Base-by-base conservation (phyloP, 352 stramenopile genomes). In the Globisporangium middletonii region DNA sequence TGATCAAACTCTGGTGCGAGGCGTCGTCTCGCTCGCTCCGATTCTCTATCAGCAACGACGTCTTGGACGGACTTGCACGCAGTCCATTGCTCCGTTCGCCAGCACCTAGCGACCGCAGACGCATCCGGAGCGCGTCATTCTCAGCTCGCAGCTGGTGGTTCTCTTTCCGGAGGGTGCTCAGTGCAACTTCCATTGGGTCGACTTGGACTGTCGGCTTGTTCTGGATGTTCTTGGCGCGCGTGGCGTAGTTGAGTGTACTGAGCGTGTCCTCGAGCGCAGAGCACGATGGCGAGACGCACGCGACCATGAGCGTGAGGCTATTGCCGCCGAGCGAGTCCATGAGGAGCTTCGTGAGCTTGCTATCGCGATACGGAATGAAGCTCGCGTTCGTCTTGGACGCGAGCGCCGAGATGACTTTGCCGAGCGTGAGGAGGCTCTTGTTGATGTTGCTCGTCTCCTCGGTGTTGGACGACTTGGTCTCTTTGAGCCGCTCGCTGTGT, bases 391-490 rank as follows among this genome's bases (percentile, higher is more conserved):
- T 60, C 43, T 82, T 79, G 35, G 73, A 72, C 18, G 69, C 75
- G 45, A 95, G 67, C 5, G 81, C 82, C 5, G 83, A 89, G 41
- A 95, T 94, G 18, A 95, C 86, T 53, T 94, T 94, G 45, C 86
- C 82, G 0, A 95, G 67, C 18, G 83, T 91, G 12, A 92, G 64
- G 26, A 95, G 63, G 30, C 76, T 90, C 55, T 84, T 84, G 64
- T 95, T 95, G 69, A 95, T 94, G 55, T 81, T 91, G 56, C 74
- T 86, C 11, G 78, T 89, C 67, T 93, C 83, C 57, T 93, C 78
- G 0, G 75, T 62, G 55, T 89, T 89, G 3, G 67, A 71, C 26
- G 77, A 88, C 30, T 81, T 81, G 42, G 83, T 91, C 52, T 93
- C 80, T 47, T 85, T 86, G 1, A 93, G 58, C 0, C 83, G 71